A percentile compares a stretch with the other conserved stretches of the same genome.
Conservation (phyloP, 495 filamentous ascomycete species). For the Penicillium ucsense region DNA sequence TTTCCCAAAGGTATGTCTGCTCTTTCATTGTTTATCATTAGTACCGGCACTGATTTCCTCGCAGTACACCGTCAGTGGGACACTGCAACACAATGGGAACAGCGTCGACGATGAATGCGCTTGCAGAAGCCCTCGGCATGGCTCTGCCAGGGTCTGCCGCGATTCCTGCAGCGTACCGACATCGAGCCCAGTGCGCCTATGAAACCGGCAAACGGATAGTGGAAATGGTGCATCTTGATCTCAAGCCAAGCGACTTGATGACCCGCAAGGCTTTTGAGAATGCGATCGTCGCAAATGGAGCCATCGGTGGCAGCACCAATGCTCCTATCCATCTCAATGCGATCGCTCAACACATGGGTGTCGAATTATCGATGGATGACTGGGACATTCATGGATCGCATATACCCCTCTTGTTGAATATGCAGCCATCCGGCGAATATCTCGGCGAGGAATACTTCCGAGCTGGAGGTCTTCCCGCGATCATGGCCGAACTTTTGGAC, state of each 20-base stretch:
- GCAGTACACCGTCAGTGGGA: slow-evolving; percentile 40
- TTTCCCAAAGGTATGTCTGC: slow-evolving; percentile 33
- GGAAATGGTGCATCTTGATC: slow-evolving; percentile 44
- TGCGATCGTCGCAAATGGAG: slow-evolving; percentile 43
- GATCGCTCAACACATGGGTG: slow-evolving; percentile 44
- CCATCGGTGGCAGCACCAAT: slow-evolving; percentile 48
- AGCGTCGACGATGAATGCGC: slow-evolving; percentile 48
- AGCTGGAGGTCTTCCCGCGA: slow-evolving; percentile 43
- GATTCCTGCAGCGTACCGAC: slow-evolving; percentile 44
- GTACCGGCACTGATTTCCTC: background rate
- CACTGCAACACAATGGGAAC: slow-evolving; percentile 52
- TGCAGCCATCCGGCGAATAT: slow-evolving; percentile 44
- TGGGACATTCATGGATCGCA: slow-evolving; percentile 42
- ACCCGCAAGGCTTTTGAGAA: slow-evolving; percentile 47
- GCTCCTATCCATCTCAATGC: slow-evolving; percentile 48
- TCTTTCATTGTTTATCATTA: background rate
- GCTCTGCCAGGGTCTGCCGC: slow-evolving; percentile 45
- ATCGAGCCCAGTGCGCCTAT: slow-evolving; percentile 44
- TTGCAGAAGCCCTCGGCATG: slow-evolving; percentile 48
- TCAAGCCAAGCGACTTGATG: slow-evolving; percentile 48
- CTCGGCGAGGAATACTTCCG: slow-evolving; percentile 45
- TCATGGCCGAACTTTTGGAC: slow-evolving; percentile 44
- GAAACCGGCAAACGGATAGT: slow-evolving; percentile 44
- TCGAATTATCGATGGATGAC: slow-evolving; percentile 41
- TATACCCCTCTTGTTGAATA: slow-evolving; percentile 42